A percentile compares a stretch with the other conserved stretches of the same genome.
These are phyloP conservation scores for Saccharomyces hybrid DNA, from an alignment of 1,139 yeast genomes.

Conservation along the genomic window DNA sequence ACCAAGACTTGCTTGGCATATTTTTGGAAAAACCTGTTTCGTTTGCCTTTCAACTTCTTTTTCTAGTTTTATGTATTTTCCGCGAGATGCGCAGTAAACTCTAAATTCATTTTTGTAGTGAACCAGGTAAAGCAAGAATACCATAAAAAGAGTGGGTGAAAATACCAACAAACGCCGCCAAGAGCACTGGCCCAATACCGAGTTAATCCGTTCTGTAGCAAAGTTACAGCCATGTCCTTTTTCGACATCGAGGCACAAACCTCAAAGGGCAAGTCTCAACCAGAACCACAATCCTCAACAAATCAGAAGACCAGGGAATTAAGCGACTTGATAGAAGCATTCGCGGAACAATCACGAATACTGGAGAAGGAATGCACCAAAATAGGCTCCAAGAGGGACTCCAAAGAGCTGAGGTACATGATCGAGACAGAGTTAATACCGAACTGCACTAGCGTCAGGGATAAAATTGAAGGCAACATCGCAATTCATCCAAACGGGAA, in stretches of 20 bases:
- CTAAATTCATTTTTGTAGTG: too few relatives aligned
- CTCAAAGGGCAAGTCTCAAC: conserved; percentile 5
- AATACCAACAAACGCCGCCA: not conserved
- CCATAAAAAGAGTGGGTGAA: not conserved
- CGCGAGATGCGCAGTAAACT: too few relatives aligned
- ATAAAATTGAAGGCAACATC: conserved; percentile 17
- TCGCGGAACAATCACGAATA: conserved; percentile 41
- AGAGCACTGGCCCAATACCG: not conserved
- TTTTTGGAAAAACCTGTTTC: not conserved
- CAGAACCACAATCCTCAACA: conserved; percentile 6
- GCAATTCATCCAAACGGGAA: conserved; percentile 33
- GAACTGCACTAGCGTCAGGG: conserved; percentile 22
- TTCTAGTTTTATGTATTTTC: too few relatives aligned
- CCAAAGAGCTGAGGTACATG: conserved; percentile 35
- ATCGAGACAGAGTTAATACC: conserved; percentile 34
- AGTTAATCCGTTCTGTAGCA: not conserved
- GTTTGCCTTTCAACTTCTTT: not conserved
- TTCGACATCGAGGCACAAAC: conserved; percentile 54
- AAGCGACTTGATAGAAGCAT: conserved; percentile 33
- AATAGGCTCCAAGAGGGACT: conserved; percentile 54
- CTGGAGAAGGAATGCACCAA: conserved; percentile 43
- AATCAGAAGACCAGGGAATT: conserved; percentile 16
- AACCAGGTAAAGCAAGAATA: not conserved
- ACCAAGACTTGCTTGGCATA: not conserved
- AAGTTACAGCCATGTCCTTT: conserved; percentile 44